Conservation (phyloP, 2,329 filamentous ascomycete species). For the Endoconidiophora polonica region DNA sequence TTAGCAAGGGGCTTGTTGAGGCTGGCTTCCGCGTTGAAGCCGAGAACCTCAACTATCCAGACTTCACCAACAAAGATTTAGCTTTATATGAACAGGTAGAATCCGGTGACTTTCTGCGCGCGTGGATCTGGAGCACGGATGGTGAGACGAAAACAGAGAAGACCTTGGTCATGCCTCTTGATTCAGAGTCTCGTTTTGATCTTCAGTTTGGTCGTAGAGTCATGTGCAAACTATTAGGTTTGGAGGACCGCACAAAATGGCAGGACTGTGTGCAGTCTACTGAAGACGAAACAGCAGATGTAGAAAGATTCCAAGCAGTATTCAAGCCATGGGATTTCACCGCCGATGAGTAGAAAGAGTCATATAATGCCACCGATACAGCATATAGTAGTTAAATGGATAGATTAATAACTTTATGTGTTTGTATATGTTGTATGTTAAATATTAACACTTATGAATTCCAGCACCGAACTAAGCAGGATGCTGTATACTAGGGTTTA, state of each 20-base stretch:
- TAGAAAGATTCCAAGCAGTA: slow-evolving; percentile 58
- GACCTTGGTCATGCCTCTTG: slow-evolving; percentile 58
- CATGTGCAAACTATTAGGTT: slow-evolving; percentile 66
- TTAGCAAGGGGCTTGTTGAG: slow-evolving; percentile 61
- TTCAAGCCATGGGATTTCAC: slow-evolving; percentile 86
- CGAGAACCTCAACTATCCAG: slow-evolving; percentile 48
- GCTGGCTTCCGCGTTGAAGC: slow-evolving; percentile 79
- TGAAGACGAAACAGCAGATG: slow-evolving; percentile 65
- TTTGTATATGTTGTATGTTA: not conserved
- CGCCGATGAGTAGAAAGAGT: slow-evolving; percentile 14
- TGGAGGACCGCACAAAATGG: slow-evolving; percentile 73
- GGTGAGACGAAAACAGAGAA: slow-evolving; percentile 24
- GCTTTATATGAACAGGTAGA: slow-evolving; percentile 32
- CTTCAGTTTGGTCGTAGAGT: slow-evolving; percentile 80
- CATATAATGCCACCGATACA: not conserved
- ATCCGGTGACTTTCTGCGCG: slow-evolving; percentile 54
- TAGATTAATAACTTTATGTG: not conserved
- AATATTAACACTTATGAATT: not conserved
- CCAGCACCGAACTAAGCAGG: too few relatives aligned
- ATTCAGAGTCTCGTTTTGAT: slow-evolving; percentile 61
- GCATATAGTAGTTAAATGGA: not conserved
- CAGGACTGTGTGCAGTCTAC: slow-evolving; percentile 63
- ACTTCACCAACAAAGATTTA: slow-evolving; percentile 32
- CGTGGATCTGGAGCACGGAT: slow-evolving; percentile 56
- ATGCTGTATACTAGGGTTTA: not conserved